phyloP scores from a whole-genome alignment of 2,329 filamentous ascomycete species.

The Macrophomina tecta region DNA sequence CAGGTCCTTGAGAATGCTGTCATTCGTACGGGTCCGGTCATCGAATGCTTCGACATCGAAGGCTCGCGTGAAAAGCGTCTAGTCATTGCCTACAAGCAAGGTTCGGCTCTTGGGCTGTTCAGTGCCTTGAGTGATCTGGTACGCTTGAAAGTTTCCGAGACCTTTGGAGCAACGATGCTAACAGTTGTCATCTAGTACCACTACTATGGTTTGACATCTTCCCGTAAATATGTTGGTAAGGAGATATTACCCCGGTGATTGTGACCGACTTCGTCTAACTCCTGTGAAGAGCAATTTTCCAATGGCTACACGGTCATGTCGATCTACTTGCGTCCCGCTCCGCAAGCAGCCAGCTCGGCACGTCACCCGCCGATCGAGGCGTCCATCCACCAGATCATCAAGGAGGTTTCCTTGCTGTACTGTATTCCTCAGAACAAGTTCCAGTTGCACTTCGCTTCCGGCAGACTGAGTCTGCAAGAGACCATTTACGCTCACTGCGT shows the following conservation, averaged over 20 bases:
- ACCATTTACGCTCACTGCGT: conserved; percentile 97
- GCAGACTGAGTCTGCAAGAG: conserved; percentile 89
- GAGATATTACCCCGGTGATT: background rate
- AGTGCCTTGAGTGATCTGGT: conserved; percentile 86
- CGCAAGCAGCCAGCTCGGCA: conserved; percentile 60
- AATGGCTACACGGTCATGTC: conserved; percentile 98
- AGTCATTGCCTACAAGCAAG: conserved; percentile 91
- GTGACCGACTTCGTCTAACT: conserved; percentile 40
- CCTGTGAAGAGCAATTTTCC: conserved; percentile 78
- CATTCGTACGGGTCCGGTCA: conserved; percentile 86
- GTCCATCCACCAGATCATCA: conserved; percentile 98
- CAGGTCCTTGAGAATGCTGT: conserved; percentile 89
- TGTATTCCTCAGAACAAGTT: conserved; percentile 98
- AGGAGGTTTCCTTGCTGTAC: conserved; percentile 96
- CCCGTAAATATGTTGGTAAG: conserved; percentile 82
- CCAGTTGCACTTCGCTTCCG: conserved; percentile 84
- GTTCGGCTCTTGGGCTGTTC: conserved; percentile 91
- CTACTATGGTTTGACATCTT: conserved; percentile 96
- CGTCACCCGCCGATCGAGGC: conserved; percentile 83
- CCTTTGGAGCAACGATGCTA: background rate
- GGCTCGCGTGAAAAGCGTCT: conserved; percentile 89
- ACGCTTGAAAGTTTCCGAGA: background rate
- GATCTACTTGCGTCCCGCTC: conserved; percentile 81
- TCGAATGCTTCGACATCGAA: conserved; percentile 97
- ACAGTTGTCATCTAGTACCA: conserved; percentile 66